Evolutionary conservation across 495 filamentous ascomycete species (phyloP), one percentile per base, ranked within the genome.

Genomic region (Penicillium cosmopolitanum): DNA sequence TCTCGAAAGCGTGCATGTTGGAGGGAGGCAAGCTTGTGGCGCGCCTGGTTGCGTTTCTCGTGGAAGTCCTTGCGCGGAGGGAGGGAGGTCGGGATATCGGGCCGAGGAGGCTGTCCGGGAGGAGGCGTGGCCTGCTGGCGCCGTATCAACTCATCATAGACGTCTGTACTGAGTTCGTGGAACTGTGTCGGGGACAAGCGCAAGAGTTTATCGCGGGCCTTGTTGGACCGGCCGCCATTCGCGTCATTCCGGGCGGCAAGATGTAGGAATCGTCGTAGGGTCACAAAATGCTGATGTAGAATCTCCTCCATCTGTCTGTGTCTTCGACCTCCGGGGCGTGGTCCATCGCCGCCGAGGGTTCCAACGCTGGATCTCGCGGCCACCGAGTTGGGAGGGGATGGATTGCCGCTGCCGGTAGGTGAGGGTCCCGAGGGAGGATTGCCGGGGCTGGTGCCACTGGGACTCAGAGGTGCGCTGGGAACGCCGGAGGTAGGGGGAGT

Each of bases 161-260:
- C 95, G 72, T 98, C 95, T 19, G 94, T 98, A 68, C 92, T 96
- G 19, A 98, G 80, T 77, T 98, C 95, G 69, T 96, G 90, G 70
- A 98, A 98, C 69, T 98, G 95, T 23, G 93, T 92, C 10, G 88
- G 79, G 1, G 92, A 96, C 36, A 98, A 78, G 48, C 94, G 85
- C 51, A 97, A 82, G 46, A 98, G 80, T 77, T 98, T 98, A 74
- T 97, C 95, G 51, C 92, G 84, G 42, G 95, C 95, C 71, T 89
- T 89, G 73, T 94, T 96, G 25, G 91, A 87, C 63, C 87, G 85
- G 38, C 85, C 84, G 60, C 86, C 88, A 23, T 83, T 81, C 59
- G 88, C 86, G 63, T 94, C 90, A 69, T 95, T 89, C 60, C 84
- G 84, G 40, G 90, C 80, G 2, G 86, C 84, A 16, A 84, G 81